These are phyloP conservation scores for Annona cherimola DNA, from an alignment of 164 flowering plant species.

Conservation along the genomic window DNA sequence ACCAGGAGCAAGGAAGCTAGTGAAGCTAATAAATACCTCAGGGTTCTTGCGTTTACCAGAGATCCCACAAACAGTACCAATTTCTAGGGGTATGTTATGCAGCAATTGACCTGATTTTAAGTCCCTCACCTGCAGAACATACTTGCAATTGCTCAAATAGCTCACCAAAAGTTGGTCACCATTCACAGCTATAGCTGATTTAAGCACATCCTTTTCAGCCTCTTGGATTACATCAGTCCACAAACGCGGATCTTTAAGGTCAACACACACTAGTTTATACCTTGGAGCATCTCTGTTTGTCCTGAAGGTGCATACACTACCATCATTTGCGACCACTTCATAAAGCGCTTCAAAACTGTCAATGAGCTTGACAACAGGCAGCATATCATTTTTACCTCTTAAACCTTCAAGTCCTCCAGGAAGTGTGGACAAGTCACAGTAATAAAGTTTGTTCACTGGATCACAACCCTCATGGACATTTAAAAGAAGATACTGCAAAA, in stretches of 20 bases:
- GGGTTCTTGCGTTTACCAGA: slow-evolving; percentile 71
- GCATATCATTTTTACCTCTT: slow-evolving; percentile 36
- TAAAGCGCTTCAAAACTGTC: slow-evolving; percentile 84
- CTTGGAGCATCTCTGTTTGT: slow-evolving; percentile 93
- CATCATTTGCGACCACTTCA: slow-evolving; percentile 74
- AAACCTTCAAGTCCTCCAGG: slow-evolving; percentile 73
- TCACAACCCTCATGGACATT: slow-evolving; percentile 62
- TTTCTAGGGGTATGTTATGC: slow-evolving; percentile 78
- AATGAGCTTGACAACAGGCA: slow-evolving; percentile 82
- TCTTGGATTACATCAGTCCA: slow-evolving; percentile 78
- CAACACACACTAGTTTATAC: slow-evolving; percentile 80
- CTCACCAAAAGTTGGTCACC: slow-evolving; percentile 61
- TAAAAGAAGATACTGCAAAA: slow-evolving; percentile 71
- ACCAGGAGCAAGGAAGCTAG: slow-evolving; percentile 91
- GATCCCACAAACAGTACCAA: slow-evolving; percentile 66
- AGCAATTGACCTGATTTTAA: slow-evolving; percentile 66
- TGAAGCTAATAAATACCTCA: slow-evolving; percentile 61
- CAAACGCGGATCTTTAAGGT: slow-evolving; percentile 60
- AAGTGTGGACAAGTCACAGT: slow-evolving; percentile 71
- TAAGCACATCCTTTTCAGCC: slow-evolving; percentile 74
- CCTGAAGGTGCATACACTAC: slow-evolving; percentile 65
- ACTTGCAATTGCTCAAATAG: slow-evolving; percentile 89
- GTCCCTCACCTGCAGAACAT: slow-evolving; percentile 80
- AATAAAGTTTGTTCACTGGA: slow-evolving; percentile 84
- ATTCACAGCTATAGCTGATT: slow-evolving; percentile 74